phyloP scores from a whole-genome alignment of 148 eudicot genomes.

The Diospyros lotus region DNA sequence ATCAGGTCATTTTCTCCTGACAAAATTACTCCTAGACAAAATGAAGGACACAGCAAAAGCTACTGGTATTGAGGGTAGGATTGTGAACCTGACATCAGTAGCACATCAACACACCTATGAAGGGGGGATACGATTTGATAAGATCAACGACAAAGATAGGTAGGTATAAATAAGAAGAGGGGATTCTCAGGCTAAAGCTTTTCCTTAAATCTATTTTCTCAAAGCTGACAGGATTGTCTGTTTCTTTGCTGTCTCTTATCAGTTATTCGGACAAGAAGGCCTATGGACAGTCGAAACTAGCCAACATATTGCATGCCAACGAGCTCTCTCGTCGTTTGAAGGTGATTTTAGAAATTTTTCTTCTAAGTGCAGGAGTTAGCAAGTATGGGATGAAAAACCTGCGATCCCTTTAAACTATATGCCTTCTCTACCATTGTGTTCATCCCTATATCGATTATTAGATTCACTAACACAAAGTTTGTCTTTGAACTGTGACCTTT shows the following conservation, averaged over 20 bases:
- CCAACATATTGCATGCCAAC: slow-evolving; percentile 68
- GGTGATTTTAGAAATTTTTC: slow-evolving; percentile 26
- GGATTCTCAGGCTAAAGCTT: background rate
- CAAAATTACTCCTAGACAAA: slow-evolving; percentile 63
- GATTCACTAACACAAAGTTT: no score
- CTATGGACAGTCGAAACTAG: slow-evolving; percentile 84
- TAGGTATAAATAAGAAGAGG: slow-evolving; percentile 27
- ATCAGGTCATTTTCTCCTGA: slow-evolving; percentile 75
- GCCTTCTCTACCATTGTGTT: no score
- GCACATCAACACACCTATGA: slow-evolving; percentile 57
- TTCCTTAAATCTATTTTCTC: background rate
- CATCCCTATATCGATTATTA: no score
- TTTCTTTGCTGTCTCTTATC: slow-evolving; percentile 9
- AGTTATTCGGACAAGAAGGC: slow-evolving; percentile 78
- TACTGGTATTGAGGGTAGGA: slow-evolving; percentile 70
- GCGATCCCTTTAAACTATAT: no score
- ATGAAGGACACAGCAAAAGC: slow-evolving; percentile 66
- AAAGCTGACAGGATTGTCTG: background rate
- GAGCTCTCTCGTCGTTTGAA: slow-evolving; percentile 71
- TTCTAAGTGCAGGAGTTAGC: no score
- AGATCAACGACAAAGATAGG: slow-evolving; percentile 52
- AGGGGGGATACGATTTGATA: slow-evolving; percentile 48
- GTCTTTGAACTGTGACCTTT: no score
- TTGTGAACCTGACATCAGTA: slow-evolving; percentile 67
- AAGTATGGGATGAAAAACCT: no score